Evolutionary conservation across 805 yeast genomes (phyloP), one percentile per base, ranked within the genome.

Genomic region (Candida orba): DNA sequence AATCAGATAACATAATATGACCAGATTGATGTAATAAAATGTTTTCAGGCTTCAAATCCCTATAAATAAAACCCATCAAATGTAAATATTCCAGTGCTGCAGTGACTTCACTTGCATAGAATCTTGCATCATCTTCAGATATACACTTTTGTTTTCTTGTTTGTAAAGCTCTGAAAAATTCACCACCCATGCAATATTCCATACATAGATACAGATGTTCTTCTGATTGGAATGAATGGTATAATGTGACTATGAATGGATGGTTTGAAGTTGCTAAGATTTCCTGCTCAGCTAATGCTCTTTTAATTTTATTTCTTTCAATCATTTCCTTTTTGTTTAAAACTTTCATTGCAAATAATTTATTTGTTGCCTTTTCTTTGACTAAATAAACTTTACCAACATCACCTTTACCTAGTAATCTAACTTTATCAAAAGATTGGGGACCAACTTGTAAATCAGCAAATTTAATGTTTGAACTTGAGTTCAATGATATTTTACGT

Each of bases 181-280:
- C 99, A 37, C 99, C 99, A 27, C 99, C 99, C 89, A 93, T 88
- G 59, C 99, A 93, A 58, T 91, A 93, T 62, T 93, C 99, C 96
- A 95, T 91, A 65, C 99, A 93, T 34, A 93, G 74, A 54, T 89
- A 93, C 10, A 93, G 65, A 58, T 85, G 80, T 54, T 90, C 97
- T 47, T 87, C 93, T 4, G 95, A 84, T 65, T 93, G 99, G 68
- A 93, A 93, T 0, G 96, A 89, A 63, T 93, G 99, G 58, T 93
- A 91, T 23, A 93, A 69, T 0, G 99, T 88, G 27, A 93, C 98
- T 52, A 93, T 95, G 58, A 95, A 93, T 1, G 99, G 99, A 63
- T 95, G 98, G 60, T 90, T 89, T 31, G 91, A 83, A 2, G 97
- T 86, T 4, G 97, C 95, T 46, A 93, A 71, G 50, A 93, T 95